These are phyloP conservation scores for Fraxinus excelsior DNA, from an alignment of 257 asterid species.

Conservation along the genomic window DNA sequence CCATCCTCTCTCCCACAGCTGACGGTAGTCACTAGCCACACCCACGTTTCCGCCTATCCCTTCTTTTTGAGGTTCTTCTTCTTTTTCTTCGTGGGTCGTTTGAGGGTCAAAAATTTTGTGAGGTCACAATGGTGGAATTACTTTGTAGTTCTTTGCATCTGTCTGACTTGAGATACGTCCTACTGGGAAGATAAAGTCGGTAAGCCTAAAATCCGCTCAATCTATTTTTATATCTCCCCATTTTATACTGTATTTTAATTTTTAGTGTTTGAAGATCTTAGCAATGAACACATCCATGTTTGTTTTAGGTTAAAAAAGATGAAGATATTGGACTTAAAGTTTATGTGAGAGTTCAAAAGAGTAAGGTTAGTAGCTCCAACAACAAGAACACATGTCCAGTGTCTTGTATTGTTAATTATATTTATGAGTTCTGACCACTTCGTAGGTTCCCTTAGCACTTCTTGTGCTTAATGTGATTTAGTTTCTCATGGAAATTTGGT, in stretches of 20 bases:
- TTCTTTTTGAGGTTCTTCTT: too few relatives aligned
- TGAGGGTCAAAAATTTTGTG: constrained; percentile 15
- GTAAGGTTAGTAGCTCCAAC: constrained; percentile 56
- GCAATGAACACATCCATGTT: constrained; percentile 20
- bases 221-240: not conserved
- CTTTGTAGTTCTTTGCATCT: constrained; percentile 94
- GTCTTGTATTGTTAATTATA: not conserved
- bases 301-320: constrained; percentile 78
- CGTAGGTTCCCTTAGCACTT: not conserved
- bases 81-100: too few relatives aligned
- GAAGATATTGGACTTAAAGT: constrained; percentile 92
- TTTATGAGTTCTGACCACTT: not conserved
- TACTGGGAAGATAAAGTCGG: constrained; percentile 95
- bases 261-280: constrained; percentile 6
- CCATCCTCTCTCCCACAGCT: too few relatives aligned
- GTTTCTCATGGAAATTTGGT: not conserved
- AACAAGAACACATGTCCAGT: not conserved
- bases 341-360: constrained; percentile 98
- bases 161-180: constrained; percentile 98
- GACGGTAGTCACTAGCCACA: too few relatives aligned
- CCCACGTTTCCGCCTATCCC: too few relatives aligned
- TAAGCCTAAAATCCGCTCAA: constrained; percentile 38
- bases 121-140: constrained; percentile 97
- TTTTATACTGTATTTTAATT: constrained; percentile 7
- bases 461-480: not conserved